phyloP scores from a whole-genome alignment of 2,329 filamentous ascomycete species.

The Laburnicola sp. region DNA sequence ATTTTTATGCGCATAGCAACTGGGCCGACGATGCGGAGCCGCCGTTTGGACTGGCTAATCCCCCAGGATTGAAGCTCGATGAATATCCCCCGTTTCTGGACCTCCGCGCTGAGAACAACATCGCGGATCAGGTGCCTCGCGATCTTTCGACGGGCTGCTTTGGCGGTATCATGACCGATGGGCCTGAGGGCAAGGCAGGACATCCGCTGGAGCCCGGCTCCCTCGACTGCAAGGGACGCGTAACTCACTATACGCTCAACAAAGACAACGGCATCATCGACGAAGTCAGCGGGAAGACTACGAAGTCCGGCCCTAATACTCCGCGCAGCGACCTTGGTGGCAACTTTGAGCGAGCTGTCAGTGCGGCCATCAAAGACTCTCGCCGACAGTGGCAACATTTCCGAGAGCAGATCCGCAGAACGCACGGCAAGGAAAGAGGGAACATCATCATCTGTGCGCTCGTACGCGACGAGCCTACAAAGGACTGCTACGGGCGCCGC shows the following conservation, averaged over 20 bases:
- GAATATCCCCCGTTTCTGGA: conserved; percentile 25
- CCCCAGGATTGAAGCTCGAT: conserved; percentile 22
- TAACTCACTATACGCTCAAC: conserved; percentile 31
- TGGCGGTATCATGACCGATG: conserved; percentile 27
- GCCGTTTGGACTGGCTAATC: conserved; percentile 24
- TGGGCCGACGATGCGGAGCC: conserved; percentile 24
- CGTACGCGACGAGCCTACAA: conserved; percentile 26
- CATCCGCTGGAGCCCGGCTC: conserved; percentile 31
- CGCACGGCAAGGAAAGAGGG: conserved; percentile 26
- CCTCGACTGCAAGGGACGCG: conserved; percentile 27
- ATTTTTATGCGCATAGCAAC: conserved; percentile 28
- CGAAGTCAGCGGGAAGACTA: conserved; percentile 19
- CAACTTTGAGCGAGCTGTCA: conserved; percentile 28
- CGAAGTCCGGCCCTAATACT: conserved; percentile 25
- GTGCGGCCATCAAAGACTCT: conserved; percentile 25
- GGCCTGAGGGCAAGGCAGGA: conserved; percentile 25
- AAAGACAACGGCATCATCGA: conserved; percentile 32
- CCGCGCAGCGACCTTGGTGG: conserved; percentile 26
- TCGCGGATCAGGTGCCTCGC: conserved; percentile 24
- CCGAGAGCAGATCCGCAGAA: conserved; percentile 26
- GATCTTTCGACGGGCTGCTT: conserved; percentile 31
- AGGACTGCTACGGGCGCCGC: conserved; percentile 26
- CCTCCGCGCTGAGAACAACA: conserved; percentile 28
- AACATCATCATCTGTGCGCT: conserved; percentile 31
- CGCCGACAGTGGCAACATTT: conserved; percentile 29